These are phyloP conservation scores for Falciphora oryzae DNA, from an alignment of 2,329 filamentous ascomycete species.

Conservation along the genomic window DNA sequence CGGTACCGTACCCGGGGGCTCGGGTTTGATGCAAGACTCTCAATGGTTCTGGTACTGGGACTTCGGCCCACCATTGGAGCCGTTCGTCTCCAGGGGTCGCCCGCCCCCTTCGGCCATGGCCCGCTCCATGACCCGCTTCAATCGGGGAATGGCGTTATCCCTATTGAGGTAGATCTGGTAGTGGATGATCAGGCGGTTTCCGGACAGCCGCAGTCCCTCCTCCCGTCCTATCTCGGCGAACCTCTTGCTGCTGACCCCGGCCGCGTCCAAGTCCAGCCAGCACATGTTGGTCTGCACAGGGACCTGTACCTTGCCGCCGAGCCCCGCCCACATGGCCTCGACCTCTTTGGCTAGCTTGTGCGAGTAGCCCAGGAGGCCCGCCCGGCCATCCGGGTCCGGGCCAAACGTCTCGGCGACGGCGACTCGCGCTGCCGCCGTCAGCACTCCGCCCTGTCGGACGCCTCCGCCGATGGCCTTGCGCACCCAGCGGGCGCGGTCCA, in stretches of 20 bases:
- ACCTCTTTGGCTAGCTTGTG: slow-evolving; percentile 60
- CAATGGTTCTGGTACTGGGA: slow-evolving; percentile 11
- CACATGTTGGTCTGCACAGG: slow-evolving; percentile 90
- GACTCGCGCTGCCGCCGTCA: slow-evolving; percentile 69
- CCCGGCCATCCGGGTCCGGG: slow-evolving; percentile 47
- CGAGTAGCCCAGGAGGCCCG: slow-evolving; percentile 53
- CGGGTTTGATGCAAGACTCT: neutral
- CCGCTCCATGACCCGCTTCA: slow-evolving; percentile 50
- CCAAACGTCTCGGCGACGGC: slow-evolving; percentile 77
- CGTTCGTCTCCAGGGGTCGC: neutral
- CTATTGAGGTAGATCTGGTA: slow-evolving; percentile 57
- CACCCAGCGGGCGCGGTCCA: slow-evolving; percentile 67
- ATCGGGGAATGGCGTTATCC: slow-evolving; percentile 51
- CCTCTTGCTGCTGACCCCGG: slow-evolving; percentile 36
- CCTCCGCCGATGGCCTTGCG: slow-evolving; percentile 79
- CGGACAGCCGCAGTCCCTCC: slow-evolving; percentile 36
- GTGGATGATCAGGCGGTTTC: slow-evolving; percentile 40
- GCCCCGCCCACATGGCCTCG: slow-evolving; percentile 55
- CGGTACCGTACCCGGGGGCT: neutral
- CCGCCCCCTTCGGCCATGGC: slow-evolving; percentile 22
- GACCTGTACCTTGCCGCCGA: slow-evolving; percentile 62
- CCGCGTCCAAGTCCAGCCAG: slow-evolving; percentile 68
- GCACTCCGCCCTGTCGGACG: slow-evolving; percentile 67
- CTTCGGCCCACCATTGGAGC: neutral
- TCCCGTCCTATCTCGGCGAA: slow-evolving; percentile 35